Percentiles rank a stretch among this genome's conserved stretches.
Conservation (phyloP, 2,329 filamentous ascomycete genomes). For the Sclerotiophoma versabilis region DNA sequence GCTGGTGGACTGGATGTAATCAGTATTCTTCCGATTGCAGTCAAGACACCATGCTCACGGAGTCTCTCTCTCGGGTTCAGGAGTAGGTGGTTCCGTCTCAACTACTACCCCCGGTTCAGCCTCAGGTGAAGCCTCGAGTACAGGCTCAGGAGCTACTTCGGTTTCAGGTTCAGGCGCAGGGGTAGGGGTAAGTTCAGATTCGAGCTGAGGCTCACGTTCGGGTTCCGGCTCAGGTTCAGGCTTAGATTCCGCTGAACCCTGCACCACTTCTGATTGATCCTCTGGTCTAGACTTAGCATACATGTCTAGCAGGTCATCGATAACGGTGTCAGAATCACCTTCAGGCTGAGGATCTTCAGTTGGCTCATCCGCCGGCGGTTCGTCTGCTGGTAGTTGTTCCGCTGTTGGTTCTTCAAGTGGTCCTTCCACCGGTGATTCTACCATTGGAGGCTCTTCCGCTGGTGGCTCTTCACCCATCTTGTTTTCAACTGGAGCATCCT, state of each 20-base stretch:
- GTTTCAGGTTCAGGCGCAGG: slow-evolving; percentile 4
- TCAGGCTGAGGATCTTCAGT: slow-evolving; percentile 7
- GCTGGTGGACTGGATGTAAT: slow-evolving; percentile 1
- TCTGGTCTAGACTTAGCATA: slow-evolving; percentile 10
- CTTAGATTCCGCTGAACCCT: slow-evolving; percentile 2
- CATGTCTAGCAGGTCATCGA: slow-evolving; percentile 3
- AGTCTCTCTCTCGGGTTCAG: slow-evolving; percentile 3
- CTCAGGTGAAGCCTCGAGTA: not conserved
- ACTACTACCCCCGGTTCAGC: slow-evolving; percentile 2
- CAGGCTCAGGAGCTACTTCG: not conserved
- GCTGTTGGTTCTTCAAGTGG: slow-evolving; percentile 7
- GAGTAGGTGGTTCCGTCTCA: not conserved
- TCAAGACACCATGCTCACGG: not conserved
- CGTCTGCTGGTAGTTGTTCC: not conserved
- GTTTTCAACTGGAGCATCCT: too few species aligned
- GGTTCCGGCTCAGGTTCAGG: slow-evolving; percentile 4
- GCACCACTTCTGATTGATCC: slow-evolving; percentile 4
- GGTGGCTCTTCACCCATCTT: not conserved
- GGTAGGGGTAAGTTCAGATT: too few species aligned
- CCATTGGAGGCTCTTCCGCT: not conserved
- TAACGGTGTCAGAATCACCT: slow-evolving; percentile 1
- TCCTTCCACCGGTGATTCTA: not conserved
- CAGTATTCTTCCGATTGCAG: not conserved
- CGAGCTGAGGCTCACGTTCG: not conserved
- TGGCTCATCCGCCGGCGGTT: slow-evolving; percentile 1